phyloP scores from a whole-genome alignment of 768 basidiomycete species.

The Lactarius trivialis region DNA sequence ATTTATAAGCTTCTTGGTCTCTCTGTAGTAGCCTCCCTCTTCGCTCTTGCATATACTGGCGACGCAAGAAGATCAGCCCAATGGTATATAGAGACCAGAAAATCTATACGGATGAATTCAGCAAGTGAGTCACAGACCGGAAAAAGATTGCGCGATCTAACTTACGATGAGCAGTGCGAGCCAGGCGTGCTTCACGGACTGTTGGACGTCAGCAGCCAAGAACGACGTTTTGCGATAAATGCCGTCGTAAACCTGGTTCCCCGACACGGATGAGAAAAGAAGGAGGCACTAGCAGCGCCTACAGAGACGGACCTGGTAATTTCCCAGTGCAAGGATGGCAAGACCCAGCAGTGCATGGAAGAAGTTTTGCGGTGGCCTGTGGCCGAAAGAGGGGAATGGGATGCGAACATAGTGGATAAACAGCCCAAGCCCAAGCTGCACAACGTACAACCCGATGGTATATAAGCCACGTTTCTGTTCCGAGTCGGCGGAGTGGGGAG shows the following conservation, averaged over 20 bases:
- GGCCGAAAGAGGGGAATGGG: slow-evolving; percentile 31
- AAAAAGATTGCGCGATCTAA: background rate
- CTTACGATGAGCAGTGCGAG: slow-evolving; percentile 13
- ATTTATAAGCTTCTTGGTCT: background rate
- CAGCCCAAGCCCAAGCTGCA: slow-evolving; percentile 43
- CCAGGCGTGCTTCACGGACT: slow-evolving; percentile 11
- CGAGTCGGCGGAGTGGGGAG: background rate
- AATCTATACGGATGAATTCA: background rate
- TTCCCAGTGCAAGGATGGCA: slow-evolving; percentile 46
- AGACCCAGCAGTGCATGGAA: slow-evolving; percentile 44
- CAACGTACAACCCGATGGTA: slow-evolving; percentile 47
- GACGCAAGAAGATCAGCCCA: slow-evolving; percentile 11
- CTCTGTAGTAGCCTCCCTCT: background rate
- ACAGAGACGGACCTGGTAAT: slow-evolving; percentile 33
- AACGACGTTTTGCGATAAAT: slow-evolving; percentile 18
- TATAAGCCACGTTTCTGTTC: slow-evolving; percentile 46
- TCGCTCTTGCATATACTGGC: slow-evolving; percentile 15
- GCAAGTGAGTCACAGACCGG: background rate
- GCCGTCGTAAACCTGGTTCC: slow-evolving; percentile 7
- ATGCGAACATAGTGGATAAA: slow-evolving; percentile 50
- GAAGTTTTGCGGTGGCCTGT: slow-evolving; percentile 36
- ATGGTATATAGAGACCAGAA: slow-evolving; percentile 9
- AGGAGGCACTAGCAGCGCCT: slow-evolving; percentile 6
- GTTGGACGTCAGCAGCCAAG: slow-evolving; percentile 1
- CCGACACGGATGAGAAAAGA: background rate